Percentiles rank a stretch among this genome's conserved stretches.
Evolutionary conservation across 805 yeast genomes (phyloP).

Genomic region (Candida oleophila): DNA sequence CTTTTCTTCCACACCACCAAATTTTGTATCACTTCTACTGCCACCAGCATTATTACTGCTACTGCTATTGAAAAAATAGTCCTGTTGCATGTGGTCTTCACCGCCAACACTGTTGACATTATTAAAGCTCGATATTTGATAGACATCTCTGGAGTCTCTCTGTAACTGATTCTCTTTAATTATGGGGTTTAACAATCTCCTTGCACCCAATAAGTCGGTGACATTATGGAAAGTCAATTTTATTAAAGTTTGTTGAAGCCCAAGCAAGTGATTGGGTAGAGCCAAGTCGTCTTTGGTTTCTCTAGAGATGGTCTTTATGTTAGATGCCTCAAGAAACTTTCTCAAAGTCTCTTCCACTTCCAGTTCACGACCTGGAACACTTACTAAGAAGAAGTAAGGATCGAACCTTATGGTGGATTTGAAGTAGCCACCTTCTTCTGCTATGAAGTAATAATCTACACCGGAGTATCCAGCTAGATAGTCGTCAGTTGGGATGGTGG

Average conservation of each 20-base stretch:
- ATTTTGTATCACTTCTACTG: constrained; percentile 26
- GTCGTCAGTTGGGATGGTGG: constrained; percentile 61
- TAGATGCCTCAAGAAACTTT: constrained; percentile 58
- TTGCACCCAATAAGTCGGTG: constrained; percentile 70
- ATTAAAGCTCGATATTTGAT: constrained; percentile 52
- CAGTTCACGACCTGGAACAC: constrained; percentile 57
- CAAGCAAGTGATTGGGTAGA: constrained; percentile 83
- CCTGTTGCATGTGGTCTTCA: constrained; percentile 15
- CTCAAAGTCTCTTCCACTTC: constrained; percentile 86
- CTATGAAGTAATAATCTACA: constrained; percentile 90
- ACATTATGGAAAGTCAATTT: constrained; percentile 74
- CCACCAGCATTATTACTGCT: constrained; percentile 18
- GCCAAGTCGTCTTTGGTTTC: constrained; percentile 76
- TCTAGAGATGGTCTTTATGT: constrained; percentile 53
- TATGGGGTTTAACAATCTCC: constrained; percentile 67
- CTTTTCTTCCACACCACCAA: constrained; percentile 1
- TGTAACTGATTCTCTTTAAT: constrained; percentile 63
- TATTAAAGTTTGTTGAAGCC: constrained; percentile 62
- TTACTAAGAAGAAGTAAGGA: constrained; percentile 80
- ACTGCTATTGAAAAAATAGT: constrained; percentile 19
- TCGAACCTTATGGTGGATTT: constrained; percentile 80
- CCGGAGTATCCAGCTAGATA: constrained; percentile 73
- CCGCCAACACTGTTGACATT: constrained; percentile 15
- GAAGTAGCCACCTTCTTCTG: constrained; percentile 95
- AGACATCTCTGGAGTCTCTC: constrained; percentile 64